A percentile compares a stretch with the other conserved stretches of the same genome.
phyloP scores from a whole-genome alignment of 371 early-diverging fungal species.

The Mucor mucedo region DNA sequence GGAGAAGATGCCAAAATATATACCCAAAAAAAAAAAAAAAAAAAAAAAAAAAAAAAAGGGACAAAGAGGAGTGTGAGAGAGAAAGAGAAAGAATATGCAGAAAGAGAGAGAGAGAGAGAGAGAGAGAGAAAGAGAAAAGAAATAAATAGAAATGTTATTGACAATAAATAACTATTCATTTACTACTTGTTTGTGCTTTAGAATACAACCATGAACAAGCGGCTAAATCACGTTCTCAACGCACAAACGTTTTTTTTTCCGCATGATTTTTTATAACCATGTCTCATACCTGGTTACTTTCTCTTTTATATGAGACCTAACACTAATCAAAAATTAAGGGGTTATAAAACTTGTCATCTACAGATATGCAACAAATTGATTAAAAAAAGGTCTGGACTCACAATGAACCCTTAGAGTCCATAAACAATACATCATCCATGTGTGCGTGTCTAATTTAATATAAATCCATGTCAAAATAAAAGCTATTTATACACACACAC shows the following conservation, averaged over 20 bases:
- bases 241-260: neutral
- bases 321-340: too few species aligned
- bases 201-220: conserved; percentile 6
- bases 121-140: neutral
- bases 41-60: conserved; percentile 2
- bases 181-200: neutral
- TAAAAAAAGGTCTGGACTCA: neutral
- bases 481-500: neutral
- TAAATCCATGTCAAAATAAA: neutral
- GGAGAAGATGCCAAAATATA: neutral
- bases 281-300: conserved; percentile 1
- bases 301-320: too few species aligned
- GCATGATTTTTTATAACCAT: neutral
- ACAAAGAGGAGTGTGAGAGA: conserved; percentile 2
- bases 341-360: neutral
- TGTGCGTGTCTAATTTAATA: neutral
- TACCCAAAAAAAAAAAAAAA: neutral
- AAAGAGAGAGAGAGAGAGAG: conserved; percentile 11
- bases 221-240: conserved; percentile 3
- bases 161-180: conserved; percentile 1
- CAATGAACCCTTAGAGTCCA: neutral
- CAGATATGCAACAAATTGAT: neutral
- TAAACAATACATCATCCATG: conserved; percentile 2
- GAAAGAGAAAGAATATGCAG: conserved; percentile 19
- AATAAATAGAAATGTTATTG: conserved; percentile 19